phyloP scores from a whole-genome alignment of 2,329 filamentous ascomycete species.

The Aspergillus caelatus region DNA sequence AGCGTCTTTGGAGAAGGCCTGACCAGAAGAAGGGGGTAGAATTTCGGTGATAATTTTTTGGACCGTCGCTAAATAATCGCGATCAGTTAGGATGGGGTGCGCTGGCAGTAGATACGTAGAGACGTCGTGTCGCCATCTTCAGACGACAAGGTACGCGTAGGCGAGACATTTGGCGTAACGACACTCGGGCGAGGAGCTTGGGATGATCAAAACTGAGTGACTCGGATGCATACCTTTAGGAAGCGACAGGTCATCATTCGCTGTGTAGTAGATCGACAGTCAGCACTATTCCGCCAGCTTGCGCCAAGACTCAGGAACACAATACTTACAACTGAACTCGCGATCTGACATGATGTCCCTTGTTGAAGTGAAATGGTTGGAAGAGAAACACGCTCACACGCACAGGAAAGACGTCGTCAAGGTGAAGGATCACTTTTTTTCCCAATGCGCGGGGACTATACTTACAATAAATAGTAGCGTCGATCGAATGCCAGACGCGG shows the following conservation, averaged over 20 bases:
- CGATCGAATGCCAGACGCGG: constrained; percentile 3
- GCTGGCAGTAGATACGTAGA: not conserved
- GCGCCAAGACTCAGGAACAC: constrained; percentile 15
- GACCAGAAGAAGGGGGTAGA: constrained; percentile 72
- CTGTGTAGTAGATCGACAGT: constrained; percentile 40
- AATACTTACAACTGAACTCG: constrained; percentile 53
- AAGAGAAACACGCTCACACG: not conserved
- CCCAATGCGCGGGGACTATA: constrained; percentile 14
- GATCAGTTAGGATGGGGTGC: constrained; percentile 7
- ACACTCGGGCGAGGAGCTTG: no score
- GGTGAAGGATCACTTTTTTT: constrained; percentile 8
- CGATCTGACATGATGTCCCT: constrained; percentile 55
- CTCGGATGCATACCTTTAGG: constrained; percentile 53
- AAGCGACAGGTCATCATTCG: constrained; percentile 62
- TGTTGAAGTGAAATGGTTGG: not conserved
- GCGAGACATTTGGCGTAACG: not conserved
- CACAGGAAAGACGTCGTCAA: not conserved
- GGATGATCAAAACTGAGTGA: not conserved
- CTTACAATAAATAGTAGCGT: constrained; percentile 12
- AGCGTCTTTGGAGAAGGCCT: constrained; percentile 92
- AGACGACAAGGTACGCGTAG: not conserved
- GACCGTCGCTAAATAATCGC: constrained; percentile 59
- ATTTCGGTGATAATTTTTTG: constrained; percentile 93
- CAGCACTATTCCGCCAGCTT: constrained; percentile 17
- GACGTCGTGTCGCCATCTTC: not conserved